Base-by-base conservation (phyloP, 768 basidiomycete genomes). In the Suillus paluster region DNA sequence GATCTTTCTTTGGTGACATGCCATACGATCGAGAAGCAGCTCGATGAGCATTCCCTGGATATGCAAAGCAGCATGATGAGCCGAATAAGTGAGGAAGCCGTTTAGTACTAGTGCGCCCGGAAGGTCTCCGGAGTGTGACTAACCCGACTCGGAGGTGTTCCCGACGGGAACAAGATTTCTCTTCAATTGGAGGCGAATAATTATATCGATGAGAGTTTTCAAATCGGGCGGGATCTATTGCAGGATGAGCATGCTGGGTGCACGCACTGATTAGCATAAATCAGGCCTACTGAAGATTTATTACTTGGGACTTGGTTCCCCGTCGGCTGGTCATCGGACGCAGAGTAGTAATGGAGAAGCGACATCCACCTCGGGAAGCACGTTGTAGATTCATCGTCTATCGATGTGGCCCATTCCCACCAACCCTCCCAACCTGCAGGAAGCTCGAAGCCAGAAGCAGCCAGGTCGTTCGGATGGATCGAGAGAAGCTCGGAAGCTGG, bases 1-100 rank as follows among this genome's bases (percentile, higher is more conserved):
- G 90, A 3, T 77, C 75, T 70, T 92, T 92, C 71, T 92, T 92
- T 6, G 89, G 89, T 5, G 89, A 90, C 84, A 90, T 87, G 17
- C 90, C 87, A 36, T 72, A 71, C 30, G 62, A 41, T 23, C 66
- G 63, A 36, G 44, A n/a, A 27, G 58, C 57, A 48, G 45, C 48
- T 52, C 58, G 33, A 23, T 25, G 49, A 39, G 44, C 17, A 55
- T 58, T 48, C 63, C 60, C 59, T 64, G 63, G 6, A 50, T 64
- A 36, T 33, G 9, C 54, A 25, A n/a, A 59, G 55, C 33, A 21
- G 36, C 30, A 38, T 17, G 39, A 42, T n/a, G 19, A 33, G 49
- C 30, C 49, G 33, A 30, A 15, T 21, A 44, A 10, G 66, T 50
- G 36, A 53, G 59, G n/a, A 53, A 49, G 17, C 61, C 42, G n/a